phyloP scores from a whole-genome alignment of 1,139 yeast genomes.

The Groenewaldozyma sp. region DNA sequence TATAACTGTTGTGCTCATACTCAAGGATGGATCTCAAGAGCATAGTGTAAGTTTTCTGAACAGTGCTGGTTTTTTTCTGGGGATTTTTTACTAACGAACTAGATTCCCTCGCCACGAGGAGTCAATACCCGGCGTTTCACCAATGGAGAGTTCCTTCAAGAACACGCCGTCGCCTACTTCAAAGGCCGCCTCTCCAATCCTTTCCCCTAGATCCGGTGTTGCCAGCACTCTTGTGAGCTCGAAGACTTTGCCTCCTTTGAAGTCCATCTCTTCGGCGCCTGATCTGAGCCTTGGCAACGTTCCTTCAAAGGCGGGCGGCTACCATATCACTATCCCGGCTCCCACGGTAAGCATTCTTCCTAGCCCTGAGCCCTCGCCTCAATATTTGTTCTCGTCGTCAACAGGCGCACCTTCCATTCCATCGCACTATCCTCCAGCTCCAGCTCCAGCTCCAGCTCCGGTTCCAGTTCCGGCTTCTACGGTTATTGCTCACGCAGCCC shows the following conservation, averaged over 20 bases:
- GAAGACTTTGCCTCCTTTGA: too few relatives aligned
- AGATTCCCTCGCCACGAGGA: too few relatives aligned
- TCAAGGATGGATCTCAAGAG: conserved; percentile 6
- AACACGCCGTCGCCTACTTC: background rate
- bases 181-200: background rate
- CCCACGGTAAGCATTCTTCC: background rate
- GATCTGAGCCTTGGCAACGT: too few relatives aligned
- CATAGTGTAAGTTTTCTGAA: conserved; percentile 5
- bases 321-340: too few relatives aligned
- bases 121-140: conserved; percentile 3
- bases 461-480: too few relatives aligned
- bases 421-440: background rate
- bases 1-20: too few relatives aligned
- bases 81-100: too few relatives aligned
- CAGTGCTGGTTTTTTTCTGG: too few relatives aligned
- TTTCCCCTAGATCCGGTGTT: too few relatives aligned
- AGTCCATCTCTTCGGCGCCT: too few relatives aligned
- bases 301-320: conserved; percentile 6
- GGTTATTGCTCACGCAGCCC: background rate
- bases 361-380: conserved; percentile 1
- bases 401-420: background rate
- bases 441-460: background rate
- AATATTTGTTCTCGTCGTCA: background rate
- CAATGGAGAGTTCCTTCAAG: conserved; percentile 2
- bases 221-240: too few relatives aligned